Base-by-base conservation (phyloP, 805 yeast species). In the Kluyveromyces siamensis region DNA sequence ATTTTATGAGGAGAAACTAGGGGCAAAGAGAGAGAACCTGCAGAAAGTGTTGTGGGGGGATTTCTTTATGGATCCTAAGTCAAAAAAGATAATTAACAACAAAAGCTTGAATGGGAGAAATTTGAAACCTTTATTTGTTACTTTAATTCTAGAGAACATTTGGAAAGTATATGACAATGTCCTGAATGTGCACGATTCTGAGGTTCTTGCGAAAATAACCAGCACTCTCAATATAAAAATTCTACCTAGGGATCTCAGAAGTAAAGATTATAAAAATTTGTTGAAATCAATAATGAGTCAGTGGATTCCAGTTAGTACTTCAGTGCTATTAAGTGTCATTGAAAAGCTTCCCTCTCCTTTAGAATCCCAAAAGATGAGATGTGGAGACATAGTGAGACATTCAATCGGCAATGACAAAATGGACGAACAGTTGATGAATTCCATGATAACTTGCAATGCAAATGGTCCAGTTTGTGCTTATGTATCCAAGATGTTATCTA, bases 41-140 rank as follows among this genome's bases (percentile, higher is more conserved):
- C 83, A 83, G 50, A 85, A 86, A 59, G 88, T 89, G n/a, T 71
- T 93, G 5, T 93, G 98, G 98, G 99, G 99, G 37, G 96, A 91
- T 61, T 91, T 71, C 63, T 88, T 79, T 62, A 72, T 87, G 59
- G 98, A 93, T 63, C 85, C 95, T 60, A 91, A 90, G 65, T 81
- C 89, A 19, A 93, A 90, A 60, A 86, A 84, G 59, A 84, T 93
- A 35, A 70, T 88, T 14, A 80, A 81, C 14, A 77, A 79, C 14
- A 84, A 81, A 55, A 78, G 80, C 25, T 63, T 80, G 46, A 84
- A 81, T 58, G 80, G 86, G 2, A 72, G 83, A 48, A 67, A 69
- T 36, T 62, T 81, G 50, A 87, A 87, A 61, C 95, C 96, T 0
- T 65, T 93, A 53, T 93, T 93, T 72, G 96, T 88, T 0, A 82